phyloP scores from a whole-genome alignment of 139 green algal species.

The Micromonas commoda region DNA sequence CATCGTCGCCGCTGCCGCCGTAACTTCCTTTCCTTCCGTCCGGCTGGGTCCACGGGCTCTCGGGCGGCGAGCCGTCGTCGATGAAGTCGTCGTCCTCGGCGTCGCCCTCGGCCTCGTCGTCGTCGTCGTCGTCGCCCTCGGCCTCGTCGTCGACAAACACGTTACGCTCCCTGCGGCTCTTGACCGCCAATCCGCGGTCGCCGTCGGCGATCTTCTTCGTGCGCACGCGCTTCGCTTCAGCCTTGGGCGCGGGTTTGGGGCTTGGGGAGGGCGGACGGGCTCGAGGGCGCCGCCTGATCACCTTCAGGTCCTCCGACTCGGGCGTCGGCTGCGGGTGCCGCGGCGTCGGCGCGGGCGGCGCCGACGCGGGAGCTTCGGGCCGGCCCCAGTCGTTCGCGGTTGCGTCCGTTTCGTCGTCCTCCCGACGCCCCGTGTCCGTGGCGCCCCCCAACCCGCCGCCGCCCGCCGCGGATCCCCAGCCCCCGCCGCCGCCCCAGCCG shows the following conservation, averaged over 20 bases:
- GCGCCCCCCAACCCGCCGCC: background rate
- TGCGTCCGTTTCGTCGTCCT: too few species aligned
- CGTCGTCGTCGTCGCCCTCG: conserved; percentile 11
- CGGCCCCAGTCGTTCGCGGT: too few species aligned
- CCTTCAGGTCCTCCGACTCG: background rate
- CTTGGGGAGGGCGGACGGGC: background rate
- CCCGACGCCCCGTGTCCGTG: background rate
- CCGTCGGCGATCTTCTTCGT: background rate
- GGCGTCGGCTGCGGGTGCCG: background rate
- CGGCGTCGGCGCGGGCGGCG: background rate
- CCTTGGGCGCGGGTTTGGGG: background rate
- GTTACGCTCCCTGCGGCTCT: background rate
- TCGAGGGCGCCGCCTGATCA: background rate
- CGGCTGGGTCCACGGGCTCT: background rate
- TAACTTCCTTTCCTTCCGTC: background rate
- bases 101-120: too few species aligned
- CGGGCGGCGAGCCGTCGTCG: background rate
- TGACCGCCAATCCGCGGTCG: background rate
- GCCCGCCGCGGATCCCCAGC: too few species aligned
- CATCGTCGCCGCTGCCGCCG: too few species aligned
- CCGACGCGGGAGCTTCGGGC: too few species aligned
- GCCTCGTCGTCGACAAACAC: conserved; percentile 4
- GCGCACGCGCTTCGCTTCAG: background rate
- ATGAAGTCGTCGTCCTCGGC: background rate
- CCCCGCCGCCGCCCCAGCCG: background rate